A percentile compares a stretch with the other conserved stretches of the same genome.
These are phyloP conservation scores for Gossypium gossypioides DNA, from an alignment of 441 rosid species.

Conservation along the genomic window DNA sequence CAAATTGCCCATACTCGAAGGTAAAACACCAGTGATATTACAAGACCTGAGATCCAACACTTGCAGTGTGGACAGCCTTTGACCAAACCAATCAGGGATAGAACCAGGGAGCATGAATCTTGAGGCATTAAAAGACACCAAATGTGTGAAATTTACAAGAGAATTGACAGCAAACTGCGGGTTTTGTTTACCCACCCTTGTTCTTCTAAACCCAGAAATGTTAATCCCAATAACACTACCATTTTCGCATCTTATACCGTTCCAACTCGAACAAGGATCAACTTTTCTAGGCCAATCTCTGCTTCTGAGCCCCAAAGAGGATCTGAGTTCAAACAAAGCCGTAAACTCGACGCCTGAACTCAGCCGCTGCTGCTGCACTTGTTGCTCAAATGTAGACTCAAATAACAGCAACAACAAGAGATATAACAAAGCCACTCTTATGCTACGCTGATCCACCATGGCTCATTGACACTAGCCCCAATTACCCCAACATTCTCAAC, in stretches of 20 bases:
- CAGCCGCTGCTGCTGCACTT: slow-evolving; percentile 25
- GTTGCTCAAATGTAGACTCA: slow-evolving; percentile 41
- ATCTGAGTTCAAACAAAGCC: slow-evolving; percentile 70
- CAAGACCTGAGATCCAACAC: slow-evolving; percentile 83
- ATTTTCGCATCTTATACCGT: slow-evolving; percentile 49
- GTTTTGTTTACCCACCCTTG: slow-evolving; percentile 54
- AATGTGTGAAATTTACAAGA: slow-evolving; percentile 48
- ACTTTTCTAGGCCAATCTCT: slow-evolving; percentile 80
- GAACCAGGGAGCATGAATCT: slow-evolving; percentile 64
- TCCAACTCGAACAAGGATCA: slow-evolving; percentile 75
- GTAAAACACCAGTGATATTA: slow-evolving; percentile 51
- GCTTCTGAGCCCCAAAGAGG: slow-evolving; percentile 72
- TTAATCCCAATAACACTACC: slow-evolving; percentile 60
- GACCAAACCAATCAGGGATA: slow-evolving; percentile 78
- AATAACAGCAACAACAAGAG: slow-evolving; percentile 34
- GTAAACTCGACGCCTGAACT: slow-evolving; percentile 39
- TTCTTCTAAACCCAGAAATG: slow-evolving; percentile 77
- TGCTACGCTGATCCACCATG: slow-evolving; percentile 55
- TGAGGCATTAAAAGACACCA: slow-evolving; percentile 77
- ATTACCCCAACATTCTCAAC: too few species aligned
- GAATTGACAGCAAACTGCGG: slow-evolving; percentile 67
- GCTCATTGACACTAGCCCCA: too few species aligned
- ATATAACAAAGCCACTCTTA: slow-evolving; percentile 27
- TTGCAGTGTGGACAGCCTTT: slow-evolving; percentile 34
- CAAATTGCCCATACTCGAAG: slow-evolving; percentile 59